phyloP scores from a whole-genome alignment of 2,329 filamentous ascomycete species.

The Trichophyton simii region DNA sequence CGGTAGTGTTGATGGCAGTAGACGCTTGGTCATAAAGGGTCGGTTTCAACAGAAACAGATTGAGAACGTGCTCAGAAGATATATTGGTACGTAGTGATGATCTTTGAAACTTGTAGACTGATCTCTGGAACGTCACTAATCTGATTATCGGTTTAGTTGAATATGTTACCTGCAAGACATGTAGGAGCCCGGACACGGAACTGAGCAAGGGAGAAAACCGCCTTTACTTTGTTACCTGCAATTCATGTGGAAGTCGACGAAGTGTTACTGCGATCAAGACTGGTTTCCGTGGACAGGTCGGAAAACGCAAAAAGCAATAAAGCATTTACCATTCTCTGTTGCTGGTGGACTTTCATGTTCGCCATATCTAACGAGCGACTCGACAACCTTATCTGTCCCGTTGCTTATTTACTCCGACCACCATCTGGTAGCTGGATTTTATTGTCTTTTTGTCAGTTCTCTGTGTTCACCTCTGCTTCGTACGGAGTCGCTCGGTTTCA shows the following conservation, averaged over 20 bases:
- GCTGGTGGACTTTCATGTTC: not conserved
- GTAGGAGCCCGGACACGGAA: conserved; percentile 85
- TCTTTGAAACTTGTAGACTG: not conserved
- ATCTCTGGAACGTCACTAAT: conserved; percentile 4
- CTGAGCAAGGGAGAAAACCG: conserved; percentile 98
- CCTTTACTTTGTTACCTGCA: conserved; percentile 97
- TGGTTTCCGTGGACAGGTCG: conserved; percentile 98
- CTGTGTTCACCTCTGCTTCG: not conserved
- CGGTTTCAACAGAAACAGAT: conserved; percentile 99
- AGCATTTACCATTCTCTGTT: not conserved
- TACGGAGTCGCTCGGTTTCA: not conserved
- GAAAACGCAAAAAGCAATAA: conserved; percentile 89
- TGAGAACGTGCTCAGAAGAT: conserved; percentile 90
- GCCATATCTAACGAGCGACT: not conserved
- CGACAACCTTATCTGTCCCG: not conserved
- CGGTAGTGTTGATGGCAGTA: conserved; percentile 84
- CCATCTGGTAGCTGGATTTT: not conserved
- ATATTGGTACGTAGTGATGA: conserved; percentile 59
- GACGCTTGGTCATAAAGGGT: conserved; percentile 95
- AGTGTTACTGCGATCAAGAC: conserved; percentile 98
- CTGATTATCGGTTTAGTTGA: conserved; percentile 48
- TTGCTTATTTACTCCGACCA: not conserved
- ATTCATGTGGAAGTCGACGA: conserved; percentile 69
- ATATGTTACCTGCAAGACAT: conserved; percentile 98
- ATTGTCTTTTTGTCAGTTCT: not conserved